Evolutionary conservation across 2,329 filamentous ascomycete genomes (phyloP).

Genomic region (Aspergillus fischeri): DNA sequence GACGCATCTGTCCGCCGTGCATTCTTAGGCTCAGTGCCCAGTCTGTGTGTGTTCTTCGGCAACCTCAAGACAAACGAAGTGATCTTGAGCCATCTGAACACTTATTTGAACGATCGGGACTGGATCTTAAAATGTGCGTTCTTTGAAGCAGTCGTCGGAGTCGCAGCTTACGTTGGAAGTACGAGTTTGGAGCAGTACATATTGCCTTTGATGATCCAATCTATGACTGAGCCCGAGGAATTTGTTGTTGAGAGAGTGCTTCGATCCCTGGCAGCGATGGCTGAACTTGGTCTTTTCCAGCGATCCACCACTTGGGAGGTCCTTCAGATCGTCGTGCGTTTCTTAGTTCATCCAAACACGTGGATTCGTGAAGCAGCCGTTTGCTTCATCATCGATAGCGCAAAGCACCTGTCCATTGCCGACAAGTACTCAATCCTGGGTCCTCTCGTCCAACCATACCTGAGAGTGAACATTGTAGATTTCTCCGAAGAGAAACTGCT

Average conservation of each 20-base stretch:
- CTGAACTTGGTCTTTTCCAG: conserved; percentile 81
- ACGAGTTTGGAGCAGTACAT: conserved; percentile 92
- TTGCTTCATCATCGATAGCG: conserved; percentile 74
- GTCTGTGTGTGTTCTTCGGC: conserved; percentile 91
- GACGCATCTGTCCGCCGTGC: conserved; percentile 84
- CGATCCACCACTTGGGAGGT: conserved; percentile 82
- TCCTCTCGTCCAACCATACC: conserved; percentile 74
- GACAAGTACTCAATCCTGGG: conserved; percentile 79
- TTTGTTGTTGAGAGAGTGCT: conserved; percentile 89
- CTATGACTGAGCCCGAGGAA: conserved; percentile 86
- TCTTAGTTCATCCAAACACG: conserved; percentile 87
- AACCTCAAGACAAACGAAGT: conserved; percentile 91
- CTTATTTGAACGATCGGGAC: conserved; percentile 91
- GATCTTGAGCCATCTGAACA: conserved; percentile 93
- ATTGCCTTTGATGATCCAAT: conserved; percentile 90
- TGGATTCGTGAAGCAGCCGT: conserved; percentile 92
- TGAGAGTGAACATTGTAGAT: conserved; percentile 67
- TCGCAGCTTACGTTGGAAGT: conserved; percentile 84
- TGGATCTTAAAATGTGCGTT: conserved; percentile 97
- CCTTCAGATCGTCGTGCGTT: conserved; percentile 74
- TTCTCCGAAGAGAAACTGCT: conserved; percentile 72
- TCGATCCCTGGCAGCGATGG: conserved; percentile 82
- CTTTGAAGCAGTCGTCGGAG: conserved; percentile 90
- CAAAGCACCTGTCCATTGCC: conserved; percentile 69
- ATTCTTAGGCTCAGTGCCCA: conserved; percentile 85